Conservation (phyloP, 768 basidiomycete species). For the Royoungia palumana region DNA sequence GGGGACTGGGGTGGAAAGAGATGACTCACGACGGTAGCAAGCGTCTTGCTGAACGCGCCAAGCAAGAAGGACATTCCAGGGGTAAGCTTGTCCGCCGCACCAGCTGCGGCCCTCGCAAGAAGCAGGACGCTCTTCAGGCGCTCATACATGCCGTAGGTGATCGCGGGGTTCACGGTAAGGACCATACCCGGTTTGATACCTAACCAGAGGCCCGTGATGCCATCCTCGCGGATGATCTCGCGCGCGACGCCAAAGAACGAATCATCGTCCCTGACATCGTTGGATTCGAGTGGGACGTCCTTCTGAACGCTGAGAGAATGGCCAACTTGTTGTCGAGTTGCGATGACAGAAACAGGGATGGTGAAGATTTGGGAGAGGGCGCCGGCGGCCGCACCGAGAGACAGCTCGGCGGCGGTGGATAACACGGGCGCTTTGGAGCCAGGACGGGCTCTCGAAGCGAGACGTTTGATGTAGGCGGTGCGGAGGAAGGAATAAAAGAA, state of each 20-base stretch:
- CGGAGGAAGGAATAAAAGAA: conserved; percentile 97
- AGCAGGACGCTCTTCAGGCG: conserved; percentile 77
- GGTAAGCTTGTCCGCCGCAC: conserved; percentile 56
- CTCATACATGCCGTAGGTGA: conserved; percentile 95
- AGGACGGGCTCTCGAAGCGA: conserved; percentile 54
- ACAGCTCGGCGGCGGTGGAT: conserved; percentile 76
- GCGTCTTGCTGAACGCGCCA: conserved; percentile 91
- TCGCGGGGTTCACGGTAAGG: conserved; percentile 96
- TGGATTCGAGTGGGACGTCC: not conserved
- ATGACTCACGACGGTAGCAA: conserved; percentile 83
- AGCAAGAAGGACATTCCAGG: conserved; percentile 78
- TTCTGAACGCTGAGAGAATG: conserved; percentile 31
- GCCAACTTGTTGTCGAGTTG: conserved; percentile 93
- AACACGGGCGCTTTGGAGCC: conserved; percentile 61
- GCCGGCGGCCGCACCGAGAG: conserved; percentile 88
- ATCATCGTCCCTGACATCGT: conserved; percentile 42
- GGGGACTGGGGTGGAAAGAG: not conserved
- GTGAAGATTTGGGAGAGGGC: conserved; percentile 97
- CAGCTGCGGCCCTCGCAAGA: conserved; percentile 47
- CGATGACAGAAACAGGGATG: conserved; percentile 96
- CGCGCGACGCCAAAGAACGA: conserved; percentile 76
- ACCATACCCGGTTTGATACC: conserved; percentile 90
- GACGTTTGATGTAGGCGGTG: conserved; percentile 71
- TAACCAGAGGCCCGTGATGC: conserved; percentile 85
- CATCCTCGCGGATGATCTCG: conserved; percentile 88